Evolutionary conservation across 2,329 filamentous ascomycete species (phyloP).

Genomic region (Alternaria sp.): DNA sequence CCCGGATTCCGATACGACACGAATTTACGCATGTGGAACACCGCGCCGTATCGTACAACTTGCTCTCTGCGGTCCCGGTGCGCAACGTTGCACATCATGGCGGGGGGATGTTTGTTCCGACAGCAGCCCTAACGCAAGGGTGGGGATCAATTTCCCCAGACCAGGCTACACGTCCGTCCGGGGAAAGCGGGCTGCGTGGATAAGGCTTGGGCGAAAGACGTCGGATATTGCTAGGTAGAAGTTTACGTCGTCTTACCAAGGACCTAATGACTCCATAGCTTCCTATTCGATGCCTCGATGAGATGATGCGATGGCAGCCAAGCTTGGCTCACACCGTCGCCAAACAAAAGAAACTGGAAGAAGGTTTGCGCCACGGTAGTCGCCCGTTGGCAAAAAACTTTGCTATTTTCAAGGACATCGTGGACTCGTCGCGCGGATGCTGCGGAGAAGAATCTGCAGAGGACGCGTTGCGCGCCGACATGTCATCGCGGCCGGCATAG

Average conservation of each 20-base stretch:
- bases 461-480: constrained; percentile 15
- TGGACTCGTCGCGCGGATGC: constrained; percentile 26
- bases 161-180: constrained; percentile 25
- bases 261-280: constrained; percentile 24
- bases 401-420: constrained; percentile 29
- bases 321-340: constrained; percentile 33
- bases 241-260: constrained; percentile 24
- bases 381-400: constrained; percentile 11
- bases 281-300: constrained; percentile 34
- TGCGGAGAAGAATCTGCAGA: constrained; percentile 26
- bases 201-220: constrained; percentile 8
- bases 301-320: constrained; percentile 28
- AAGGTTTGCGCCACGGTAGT: constrained; percentile 5
- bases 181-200: constrained; percentile 31
- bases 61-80: constrained; percentile 9
- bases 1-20: constrained; percentile 11
- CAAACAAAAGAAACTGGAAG: constrained; percentile 12
- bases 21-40: background rate
- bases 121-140: constrained; percentile 25
- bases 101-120: constrained; percentile 28
- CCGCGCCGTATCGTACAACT: constrained; percentile 12
- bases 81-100: constrained; percentile 16
- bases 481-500: constrained; percentile 18
- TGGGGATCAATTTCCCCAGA: constrained; percentile 35
- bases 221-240: constrained; percentile 16